phyloP scores from a whole-genome alignment of 768 basidiomycete genomes.

The Agaricus subrufescens region DNA sequence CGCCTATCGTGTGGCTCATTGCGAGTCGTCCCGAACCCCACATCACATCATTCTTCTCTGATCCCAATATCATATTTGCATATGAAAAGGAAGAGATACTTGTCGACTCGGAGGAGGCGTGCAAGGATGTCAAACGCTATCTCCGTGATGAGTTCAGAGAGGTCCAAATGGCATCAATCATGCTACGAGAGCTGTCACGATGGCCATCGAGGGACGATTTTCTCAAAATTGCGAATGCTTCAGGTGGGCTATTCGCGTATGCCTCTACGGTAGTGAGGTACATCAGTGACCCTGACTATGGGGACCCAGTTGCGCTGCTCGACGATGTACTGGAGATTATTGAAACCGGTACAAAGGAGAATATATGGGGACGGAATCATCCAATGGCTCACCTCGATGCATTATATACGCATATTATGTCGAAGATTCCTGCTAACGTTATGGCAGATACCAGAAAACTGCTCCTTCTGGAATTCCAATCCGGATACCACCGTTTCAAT shows the following conservation, averaged over 20 bases:
- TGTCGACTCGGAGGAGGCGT: conserved; percentile 11
- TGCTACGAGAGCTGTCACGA: neutral
- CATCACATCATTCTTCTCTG: conserved; percentile 13
- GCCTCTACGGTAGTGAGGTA: too few relatives aligned
- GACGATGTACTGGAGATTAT: conserved; percentile 12
- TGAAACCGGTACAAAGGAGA: neutral
- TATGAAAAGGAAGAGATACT: conserved; percentile 3
- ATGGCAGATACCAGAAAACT: too few relatives aligned
- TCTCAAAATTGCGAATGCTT: too few relatives aligned
- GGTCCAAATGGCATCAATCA: neutral
- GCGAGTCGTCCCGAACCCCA: conserved; percentile 22
- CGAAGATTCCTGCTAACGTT: too few relatives aligned
- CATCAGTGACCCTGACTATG: neutral
- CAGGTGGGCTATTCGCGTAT: too few relatives aligned
- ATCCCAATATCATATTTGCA: neutral
- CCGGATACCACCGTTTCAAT: too few relatives aligned
- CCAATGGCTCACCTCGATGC: too few relatives aligned
- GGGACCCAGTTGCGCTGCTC: too few relatives aligned
- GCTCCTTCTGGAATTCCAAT: too few relatives aligned
- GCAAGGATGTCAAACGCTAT: conserved; percentile 15
- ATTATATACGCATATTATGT: too few relatives aligned
- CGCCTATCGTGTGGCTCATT: conserved; percentile 15
- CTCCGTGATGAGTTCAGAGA: conserved; percentile 9
- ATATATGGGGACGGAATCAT: too few relatives aligned
- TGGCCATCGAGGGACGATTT: conserved; percentile 14